Base-by-base conservation (phyloP, 2,329 filamentous ascomycete genomes). In the Hyphodiscus sp. region DNA sequence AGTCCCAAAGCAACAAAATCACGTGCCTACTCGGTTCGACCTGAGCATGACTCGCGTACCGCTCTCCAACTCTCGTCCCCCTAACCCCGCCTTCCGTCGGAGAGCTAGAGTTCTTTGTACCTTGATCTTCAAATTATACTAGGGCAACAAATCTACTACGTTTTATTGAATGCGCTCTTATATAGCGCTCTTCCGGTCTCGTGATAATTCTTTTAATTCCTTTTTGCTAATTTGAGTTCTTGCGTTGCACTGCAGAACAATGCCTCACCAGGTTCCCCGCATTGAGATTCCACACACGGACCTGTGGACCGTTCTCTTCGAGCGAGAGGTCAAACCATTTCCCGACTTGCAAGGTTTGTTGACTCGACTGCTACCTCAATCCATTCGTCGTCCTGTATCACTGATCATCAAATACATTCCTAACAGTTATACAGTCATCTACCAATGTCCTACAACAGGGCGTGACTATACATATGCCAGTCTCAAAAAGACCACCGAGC, bases 221-320 rank as follows among this genome's bases (percentile, higher is more conserved):
- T 38, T 38, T 4, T 38, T 38, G 33, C 16, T 4, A 38, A n/a
- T 13, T 38, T 13, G 11, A 38, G 33, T 38, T 38, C 33, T 38
- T 13, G 11, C 33, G 8, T 38, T 38, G 33, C 11, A 38, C 13
- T 33, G 13, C 29, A 13, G 7, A 7, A 33, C 11, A 13, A 38
- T 38, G 33, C 33, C 33, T 13, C 33, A 10, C 11, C 11, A 19
- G n/a, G 30, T 41, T 10, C 18, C 18, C 16, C 23, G 38, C 15
- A 51, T 92, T 41, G 74, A 82, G 20, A 83, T 95, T 41, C 90
- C 91, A 0, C 72, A 85, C 61, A 71, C 84, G 52, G 89, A 94
- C 67, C 67, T 95, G 49, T 95, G 88, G 87, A 77, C 77, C 1
- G 82, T 90, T 54, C 73, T 92, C 44, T 90, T 95, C 64, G 83